A percentile compares a stretch with the other conserved stretches of the same genome.
Conservation (phyloP, 352 stramenopile genomes). For the Globisporangium heterothallicum region DNA sequence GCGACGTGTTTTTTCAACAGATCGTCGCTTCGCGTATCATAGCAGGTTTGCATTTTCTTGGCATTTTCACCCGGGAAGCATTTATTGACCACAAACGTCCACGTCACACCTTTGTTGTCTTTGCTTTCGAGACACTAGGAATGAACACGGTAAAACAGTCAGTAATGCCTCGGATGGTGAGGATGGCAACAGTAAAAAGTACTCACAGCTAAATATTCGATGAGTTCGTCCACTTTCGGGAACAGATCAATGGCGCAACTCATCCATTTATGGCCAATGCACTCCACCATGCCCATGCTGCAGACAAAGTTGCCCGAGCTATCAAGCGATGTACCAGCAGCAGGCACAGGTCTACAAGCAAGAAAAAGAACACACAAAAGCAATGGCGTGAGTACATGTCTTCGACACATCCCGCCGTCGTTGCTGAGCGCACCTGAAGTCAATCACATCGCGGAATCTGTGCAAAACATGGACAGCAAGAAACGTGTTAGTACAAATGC, state of each 20-base stretch:
- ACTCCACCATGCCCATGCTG: constrained; percentile 62
- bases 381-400: constrained; percentile 7
- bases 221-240: constrained; percentile 49
- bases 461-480: neutral
- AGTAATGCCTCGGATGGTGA: constrained; percentile 5
- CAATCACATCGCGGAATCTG: constrained; percentile 71
- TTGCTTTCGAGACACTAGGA: constrained; percentile 64
- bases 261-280: constrained; percentile 72
- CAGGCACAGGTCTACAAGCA: constrained; percentile 40
- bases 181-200: neutral
- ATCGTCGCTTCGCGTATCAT: constrained; percentile 46
- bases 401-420: no score
- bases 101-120: constrained; percentile 68
- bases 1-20: constrained; percentile 57
- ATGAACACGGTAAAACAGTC: neutral
- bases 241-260: constrained; percentile 71
- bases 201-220: constrained; percentile 58
- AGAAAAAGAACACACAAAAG: constrained; percentile 1
- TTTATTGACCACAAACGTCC: constrained; percentile 52
- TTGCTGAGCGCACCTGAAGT: constrained; percentile 33
- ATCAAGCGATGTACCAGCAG: constrained; percentile 59
- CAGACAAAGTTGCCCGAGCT: constrained; percentile 61
- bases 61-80: constrained; percentile 50
- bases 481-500: neutral
- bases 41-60: constrained; percentile 60